Evolutionary conservation across 495 filamentous ascomycete species (phyloP).

Genomic region (Aspergillus olivimuriae): DNA sequence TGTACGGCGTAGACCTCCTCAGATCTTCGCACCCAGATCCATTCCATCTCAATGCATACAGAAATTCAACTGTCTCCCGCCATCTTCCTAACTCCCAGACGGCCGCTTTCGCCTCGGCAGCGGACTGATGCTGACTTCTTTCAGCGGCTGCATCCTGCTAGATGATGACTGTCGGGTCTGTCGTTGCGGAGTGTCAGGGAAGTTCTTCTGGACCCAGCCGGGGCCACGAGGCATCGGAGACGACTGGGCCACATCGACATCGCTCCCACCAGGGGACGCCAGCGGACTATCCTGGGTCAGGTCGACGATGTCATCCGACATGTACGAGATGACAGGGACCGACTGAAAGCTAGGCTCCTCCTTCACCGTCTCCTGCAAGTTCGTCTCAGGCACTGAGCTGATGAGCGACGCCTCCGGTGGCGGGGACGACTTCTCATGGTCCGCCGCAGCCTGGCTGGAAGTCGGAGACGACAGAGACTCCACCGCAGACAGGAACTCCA

Average conservation of each 20-base stretch:
- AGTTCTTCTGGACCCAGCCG: slow-evolving; percentile 34
- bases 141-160: slow-evolving; percentile 11
- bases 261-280: slow-evolving; percentile 21
- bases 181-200: slow-evolving; percentile 7
- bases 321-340: too few relatives aligned
- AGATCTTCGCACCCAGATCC: too few relatives aligned
- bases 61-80: too few relatives aligned
- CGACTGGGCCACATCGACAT: slow-evolving; percentile 24
- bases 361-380: neutral
- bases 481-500: slow-evolving; percentile 5
- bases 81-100: too few relatives aligned
- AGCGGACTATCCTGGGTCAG: slow-evolving; percentile 37
- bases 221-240: slow-evolving; percentile 24
- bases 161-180: slow-evolving; percentile 19
- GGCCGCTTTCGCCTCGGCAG: slow-evolving; percentile 1
- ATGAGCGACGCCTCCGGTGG: slow-evolving; percentile 4
- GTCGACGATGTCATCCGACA: slow-evolving; percentile 32
- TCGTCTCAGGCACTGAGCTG: slow-evolving; percentile 8
- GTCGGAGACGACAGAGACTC: slow-evolving; percentile 11
- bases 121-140: slow-evolving; percentile 25
- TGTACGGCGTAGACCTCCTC: too few relatives aligned
- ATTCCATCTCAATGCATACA: too few relatives aligned
- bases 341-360: too few relatives aligned
- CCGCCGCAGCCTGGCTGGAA: slow-evolving; percentile 12
- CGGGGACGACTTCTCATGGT: slow-evolving; percentile 6